Evolutionary conservation across 202 grass and related monocot species (phyloP).

Genomic region (Zoysia matrella): DNA sequence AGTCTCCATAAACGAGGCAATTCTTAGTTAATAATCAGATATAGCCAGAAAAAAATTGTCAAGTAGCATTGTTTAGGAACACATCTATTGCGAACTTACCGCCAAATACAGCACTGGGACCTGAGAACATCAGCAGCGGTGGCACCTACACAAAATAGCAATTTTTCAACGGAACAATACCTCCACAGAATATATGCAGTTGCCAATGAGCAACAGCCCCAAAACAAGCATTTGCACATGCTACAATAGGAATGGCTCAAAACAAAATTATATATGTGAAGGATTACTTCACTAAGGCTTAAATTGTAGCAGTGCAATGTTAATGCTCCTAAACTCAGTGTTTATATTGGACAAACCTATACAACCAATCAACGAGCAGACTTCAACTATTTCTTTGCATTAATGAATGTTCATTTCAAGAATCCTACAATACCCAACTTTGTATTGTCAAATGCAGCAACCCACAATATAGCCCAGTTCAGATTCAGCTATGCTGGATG

Average conservation of each 20-base stretch:
- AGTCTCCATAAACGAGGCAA: not conserved
- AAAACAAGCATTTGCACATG: too few relatives aligned
- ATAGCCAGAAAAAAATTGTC: not conserved
- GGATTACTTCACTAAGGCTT: not conserved
- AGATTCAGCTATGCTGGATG: not conserved
- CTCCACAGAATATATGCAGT: too few relatives aligned
- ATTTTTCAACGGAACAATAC: not conserved
- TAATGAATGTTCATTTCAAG: not conserved
- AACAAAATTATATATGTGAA: not conserved
- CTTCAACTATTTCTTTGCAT: not conserved
- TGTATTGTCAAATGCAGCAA: not conserved
- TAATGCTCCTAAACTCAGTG: not conserved
- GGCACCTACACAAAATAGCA: conserved; percentile 61
- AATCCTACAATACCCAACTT: not conserved
- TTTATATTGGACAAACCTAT: not conserved
- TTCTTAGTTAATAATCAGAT: conserved; percentile 14
- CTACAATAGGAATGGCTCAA: too few relatives aligned
- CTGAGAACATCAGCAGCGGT: conserved; percentile 73
- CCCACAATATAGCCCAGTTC: not conserved
- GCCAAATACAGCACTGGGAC: not conserved
- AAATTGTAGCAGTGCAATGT: not conserved
- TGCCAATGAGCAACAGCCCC: too few relatives aligned
- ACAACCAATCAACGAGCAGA: not conserved
- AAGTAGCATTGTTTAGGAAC: not conserved
- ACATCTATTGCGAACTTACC: not conserved